phyloP scores from a whole-genome alignment of 2,329 filamentous ascomycete species.

The Botryotinia narcissicola region DNA sequence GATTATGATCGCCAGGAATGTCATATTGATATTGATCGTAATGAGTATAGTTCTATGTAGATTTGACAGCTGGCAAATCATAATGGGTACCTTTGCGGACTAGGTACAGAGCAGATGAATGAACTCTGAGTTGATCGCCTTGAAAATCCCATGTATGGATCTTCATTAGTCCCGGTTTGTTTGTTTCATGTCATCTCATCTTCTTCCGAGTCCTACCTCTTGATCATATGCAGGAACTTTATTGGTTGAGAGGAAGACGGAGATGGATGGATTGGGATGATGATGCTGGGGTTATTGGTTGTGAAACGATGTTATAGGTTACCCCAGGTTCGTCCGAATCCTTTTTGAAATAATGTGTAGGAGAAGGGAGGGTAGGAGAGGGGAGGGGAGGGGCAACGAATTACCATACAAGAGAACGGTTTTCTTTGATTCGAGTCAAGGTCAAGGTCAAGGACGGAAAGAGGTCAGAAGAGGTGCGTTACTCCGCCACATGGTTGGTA shows the following conservation, averaged over 20 bases:
- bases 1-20: neutral
- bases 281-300: neutral
- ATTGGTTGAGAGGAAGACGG: neutral
- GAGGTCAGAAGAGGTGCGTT: neutral
- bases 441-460: neutral
- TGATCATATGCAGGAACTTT: neutral
- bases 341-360: neutral
- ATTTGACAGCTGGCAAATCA: neutral
- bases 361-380: neutral
- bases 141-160: neutral
- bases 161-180: neutral
- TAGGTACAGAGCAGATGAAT: neutral
- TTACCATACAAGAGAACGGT: neutral
- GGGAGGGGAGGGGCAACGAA: neutral
- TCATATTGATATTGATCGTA: neutral
- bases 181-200: slow-evolving; percentile 9
- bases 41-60: neutral
- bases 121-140: neutral
- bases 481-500: slow-evolving; percentile 3
- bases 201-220: neutral
- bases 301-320: neutral
- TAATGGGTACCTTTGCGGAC: no score
- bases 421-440: slow-evolving; percentile 3
- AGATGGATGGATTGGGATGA: neutral
- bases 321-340: slow-evolving; percentile 1